Evolutionary conservation across 2,329 filamentous ascomycete genomes (phyloP).

Genomic region (Cercospora citrullina): DNA sequence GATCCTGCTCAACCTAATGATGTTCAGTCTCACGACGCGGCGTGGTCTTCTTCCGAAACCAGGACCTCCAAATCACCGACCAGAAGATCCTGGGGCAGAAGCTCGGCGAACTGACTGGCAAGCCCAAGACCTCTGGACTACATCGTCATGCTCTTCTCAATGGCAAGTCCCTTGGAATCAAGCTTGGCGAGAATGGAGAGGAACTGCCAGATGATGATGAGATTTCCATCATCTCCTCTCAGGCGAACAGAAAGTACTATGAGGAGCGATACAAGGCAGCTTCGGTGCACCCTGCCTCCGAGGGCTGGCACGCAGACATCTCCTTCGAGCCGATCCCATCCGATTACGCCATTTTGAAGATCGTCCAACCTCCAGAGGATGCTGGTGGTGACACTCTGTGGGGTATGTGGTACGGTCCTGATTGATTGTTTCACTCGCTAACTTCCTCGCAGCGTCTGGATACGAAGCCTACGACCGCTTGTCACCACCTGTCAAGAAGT

Average conservation of each 20-base stretch:
- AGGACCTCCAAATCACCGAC: conserved; percentile 58
- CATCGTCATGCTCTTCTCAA: conserved; percentile 53
- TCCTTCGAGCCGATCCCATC: conserved; percentile 64
- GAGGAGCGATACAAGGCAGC: conserved; percentile 20
- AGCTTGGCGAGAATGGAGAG: conserved; percentile 56
- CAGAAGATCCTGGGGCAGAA: conserved; percentile 63
- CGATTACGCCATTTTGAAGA: conserved; percentile 63
- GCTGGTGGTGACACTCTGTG: conserved; percentile 60
- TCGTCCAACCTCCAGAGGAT: conserved; percentile 57
- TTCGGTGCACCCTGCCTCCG: conserved; percentile 13
- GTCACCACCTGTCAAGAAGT: conserved; percentile 56
- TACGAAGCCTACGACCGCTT: conserved; percentile 68
- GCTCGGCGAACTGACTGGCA: conserved; percentile 61
- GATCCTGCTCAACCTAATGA: neutral
- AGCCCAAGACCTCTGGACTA: conserved; percentile 57
- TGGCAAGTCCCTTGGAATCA: conserved; percentile 32
- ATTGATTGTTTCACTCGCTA: neutral
- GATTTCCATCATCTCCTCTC: conserved; percentile 65
- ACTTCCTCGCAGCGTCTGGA: conserved; percentile 50
- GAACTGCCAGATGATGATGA: conserved; percentile 57
- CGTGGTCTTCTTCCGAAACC: conserved; percentile 65
- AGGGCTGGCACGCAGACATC: conserved; percentile 52
- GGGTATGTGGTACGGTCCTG: conserved; percentile 38
- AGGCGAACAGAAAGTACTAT: conserved; percentile 46
- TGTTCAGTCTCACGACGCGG: conserved; percentile 64